These are phyloP conservation scores for Phyllostachys edulis DNA, from an alignment of 176 grass and related monocot genomes.

Conservation along the genomic window DNA sequence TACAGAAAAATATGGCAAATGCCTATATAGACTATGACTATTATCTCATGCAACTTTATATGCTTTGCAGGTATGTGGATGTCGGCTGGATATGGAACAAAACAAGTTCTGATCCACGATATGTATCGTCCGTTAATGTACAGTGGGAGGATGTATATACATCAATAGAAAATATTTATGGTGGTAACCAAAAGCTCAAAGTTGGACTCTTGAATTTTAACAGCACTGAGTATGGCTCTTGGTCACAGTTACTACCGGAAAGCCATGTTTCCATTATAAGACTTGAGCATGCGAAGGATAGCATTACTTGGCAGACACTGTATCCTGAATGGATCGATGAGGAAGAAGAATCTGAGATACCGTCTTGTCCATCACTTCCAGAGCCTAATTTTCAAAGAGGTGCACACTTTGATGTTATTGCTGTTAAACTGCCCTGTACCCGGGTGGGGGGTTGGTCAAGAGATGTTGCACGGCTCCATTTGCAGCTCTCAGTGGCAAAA, in stretches of 20 bases:
- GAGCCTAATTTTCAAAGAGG: constrained; percentile 54
- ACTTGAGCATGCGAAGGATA: constrained; percentile 59
- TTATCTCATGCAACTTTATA: constrained; percentile 2
- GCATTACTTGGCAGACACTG: constrained; percentile 65
- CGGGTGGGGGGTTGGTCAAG: constrained; percentile 63
- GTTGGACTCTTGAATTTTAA: constrained; percentile 91
- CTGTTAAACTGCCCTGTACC: constrained; percentile 69
- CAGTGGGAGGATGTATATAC: constrained; percentile 56
- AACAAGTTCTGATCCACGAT: constrained; percentile 60
- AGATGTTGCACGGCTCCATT: constrained; percentile 78
- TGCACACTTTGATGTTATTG: constrained; percentile 51
- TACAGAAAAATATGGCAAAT: not conserved
- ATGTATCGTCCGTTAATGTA: constrained; percentile 54
- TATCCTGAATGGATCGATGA: constrained; percentile 98
- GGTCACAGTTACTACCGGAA: constrained; percentile 50
- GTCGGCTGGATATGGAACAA: constrained; percentile 81
- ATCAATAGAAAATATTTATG: constrained; percentile 38
- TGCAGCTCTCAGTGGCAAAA: constrained; percentile 85
- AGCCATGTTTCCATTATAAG: constrained; percentile 56
- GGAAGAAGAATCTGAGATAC: constrained; percentile 66
- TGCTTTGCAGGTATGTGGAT: constrained; percentile 69
- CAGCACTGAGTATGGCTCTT: constrained; percentile 59
- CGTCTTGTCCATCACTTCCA: constrained; percentile 53
- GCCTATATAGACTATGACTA: not conserved
- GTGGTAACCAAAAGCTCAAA: constrained; percentile 33